Base-by-base conservation (phyloP, 495 filamentous ascomycete species). In the Ascobolus immersus region DNA sequence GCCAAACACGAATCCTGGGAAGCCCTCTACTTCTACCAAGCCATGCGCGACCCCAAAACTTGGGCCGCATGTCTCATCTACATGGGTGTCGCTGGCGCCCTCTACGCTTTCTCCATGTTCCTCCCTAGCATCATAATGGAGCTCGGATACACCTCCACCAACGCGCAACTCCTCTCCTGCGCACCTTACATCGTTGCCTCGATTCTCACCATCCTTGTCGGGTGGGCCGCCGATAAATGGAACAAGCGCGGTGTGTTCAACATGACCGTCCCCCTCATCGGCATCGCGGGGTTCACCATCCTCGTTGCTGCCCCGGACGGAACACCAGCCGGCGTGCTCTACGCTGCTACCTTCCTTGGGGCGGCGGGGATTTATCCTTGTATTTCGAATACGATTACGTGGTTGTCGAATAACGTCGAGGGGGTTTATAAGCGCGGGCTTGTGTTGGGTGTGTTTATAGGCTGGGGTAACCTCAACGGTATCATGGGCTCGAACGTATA, bases 371-470 rank as follows among this genome's bases (percentile, higher is more conserved):
- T 93, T 43, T 94, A 92, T 44, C 84, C 84, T 0, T 73, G 67
- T 50, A 78, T 92, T 40, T 53, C 84, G n/a, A 90, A 91, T 47
- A 89, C 80, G 0, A 78, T 94, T 38, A 67, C 69, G 17, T 94
- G 84, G 84, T 53, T 71, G 12, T 67, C 67, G 29, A 94, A 94
- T 54, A 94, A 94, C 41, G 67, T 67, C 17, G 84, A 91, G 53
- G 84, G 84, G 13, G 74, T 81, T 3, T 89, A 90, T 54, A 92
- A 92, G 58, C 66, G 84, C 15, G 84, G 82, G 14, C 69, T 91
- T 2, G 73, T 76, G 0, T 52, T 90, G 2, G 82, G 82, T 0
- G 68, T 91, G 23, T 76, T 90, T 17, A 81, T 89, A 38, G 78
- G 78, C 11, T 92, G 80, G 78, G 82, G 82, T 5, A 93, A 93